Evolutionary conservation across 306 rosid species (phyloP), one percentile per base, ranked within the genome.

Genomic region (Canavalia ensiformis): DNA sequence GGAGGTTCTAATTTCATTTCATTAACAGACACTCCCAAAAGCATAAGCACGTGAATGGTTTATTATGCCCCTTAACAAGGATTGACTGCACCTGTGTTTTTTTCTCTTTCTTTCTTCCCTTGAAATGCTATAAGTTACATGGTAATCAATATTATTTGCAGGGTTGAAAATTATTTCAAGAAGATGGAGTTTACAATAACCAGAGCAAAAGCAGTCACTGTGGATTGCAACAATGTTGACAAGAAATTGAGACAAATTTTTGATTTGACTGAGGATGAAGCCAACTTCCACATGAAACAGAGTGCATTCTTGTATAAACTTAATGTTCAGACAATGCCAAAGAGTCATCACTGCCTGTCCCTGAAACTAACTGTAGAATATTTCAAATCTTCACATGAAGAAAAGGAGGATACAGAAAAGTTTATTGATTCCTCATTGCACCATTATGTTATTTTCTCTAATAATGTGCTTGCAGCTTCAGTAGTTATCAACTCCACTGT

Each of bases 191-290:
- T 85, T 81, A 52, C 87, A 52, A 86, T 91, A 88, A 79, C 86
- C 73, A 90, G 75, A 84, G 97, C 95, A 47, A 93, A 90, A 91
- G 75, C 89, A 49, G 88, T 93, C 71, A 80, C 88, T 8, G 90
- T 95, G 87, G 99, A 89, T 8, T 95, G 98, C 84, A 84, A 82
- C 85, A 95, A 95, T 68, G 98, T 95, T 86, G 99, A 93, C 90
- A 95, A 95, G 91, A 95, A 95, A 85, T 83, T 95, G 85, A 91
- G 99, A 85, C 99, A 95, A 79, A 84, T 95, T 86, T 88, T 78
- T 84, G 99, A 95, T 81, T 88, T 91, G 91, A 90, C 98, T 25
- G 99, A 93, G 91, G 98, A 95, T 80, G 99, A 95, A 91, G 97
- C 99, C 34, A 84, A 85, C 73, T 95, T 95, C 86, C 99, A 95